Conservation (phyloP, 2,329 filamentous ascomycete genomes). For the Xylariomycetidae sp. region DNA sequence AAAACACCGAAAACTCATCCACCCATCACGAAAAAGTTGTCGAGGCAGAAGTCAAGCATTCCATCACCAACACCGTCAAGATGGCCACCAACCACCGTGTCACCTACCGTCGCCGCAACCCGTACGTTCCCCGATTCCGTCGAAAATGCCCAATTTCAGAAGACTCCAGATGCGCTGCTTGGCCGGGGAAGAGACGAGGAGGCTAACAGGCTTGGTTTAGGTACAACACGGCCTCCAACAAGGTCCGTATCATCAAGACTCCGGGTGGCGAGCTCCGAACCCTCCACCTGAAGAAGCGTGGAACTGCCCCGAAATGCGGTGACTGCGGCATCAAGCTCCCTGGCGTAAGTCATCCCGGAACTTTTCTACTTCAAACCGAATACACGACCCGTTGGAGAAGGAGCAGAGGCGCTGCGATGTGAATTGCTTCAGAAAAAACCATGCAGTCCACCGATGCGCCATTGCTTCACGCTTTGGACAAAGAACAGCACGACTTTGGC, state of each 20-base stretch:
- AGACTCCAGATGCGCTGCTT: constrained; percentile 1
- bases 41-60: constrained; percentile 19
- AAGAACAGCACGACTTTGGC: too few relatives aligned
- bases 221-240: constrained; percentile 99
- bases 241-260: constrained; percentile 91
- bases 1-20: constrained; percentile 25
- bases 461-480: too few relatives aligned
- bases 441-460: too few relatives aligned
- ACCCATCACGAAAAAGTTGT: constrained; percentile 22
- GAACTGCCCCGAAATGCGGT: constrained; percentile 96
- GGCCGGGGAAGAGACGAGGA: neutral
- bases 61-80: constrained; percentile 28
- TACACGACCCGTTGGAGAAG: too few relatives aligned
- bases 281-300: constrained; percentile 99
- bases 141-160: constrained; percentile 4
- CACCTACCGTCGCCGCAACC: constrained; percentile 72
- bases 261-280: constrained; percentile 93
- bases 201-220: constrained; percentile 36
- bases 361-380: too few relatives aligned
- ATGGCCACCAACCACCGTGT: constrained; percentile 56
- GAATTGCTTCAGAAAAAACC: too few relatives aligned
- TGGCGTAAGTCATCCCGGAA: constrained; percentile 67
- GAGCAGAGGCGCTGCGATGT: too few relatives aligned
- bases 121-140: constrained; percentile 50
- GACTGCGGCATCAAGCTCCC: constrained; percentile 97